Evolutionary conservation across 805 yeast species (phyloP).

Genomic region (Isabelozyma pseudorhagii): DNA sequence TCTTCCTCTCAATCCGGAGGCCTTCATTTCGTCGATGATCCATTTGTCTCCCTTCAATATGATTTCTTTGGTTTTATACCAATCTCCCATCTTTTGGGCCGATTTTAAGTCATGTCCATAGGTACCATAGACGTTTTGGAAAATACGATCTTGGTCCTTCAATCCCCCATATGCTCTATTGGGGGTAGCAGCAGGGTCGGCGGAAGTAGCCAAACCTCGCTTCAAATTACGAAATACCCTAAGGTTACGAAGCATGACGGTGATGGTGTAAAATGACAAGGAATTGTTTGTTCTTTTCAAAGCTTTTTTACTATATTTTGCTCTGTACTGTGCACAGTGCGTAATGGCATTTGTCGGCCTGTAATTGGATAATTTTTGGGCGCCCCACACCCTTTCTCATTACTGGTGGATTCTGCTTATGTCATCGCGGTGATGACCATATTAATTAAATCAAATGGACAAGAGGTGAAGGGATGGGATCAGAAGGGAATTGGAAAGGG

Average conservation of each 20-base stretch:
- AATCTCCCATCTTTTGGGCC: conserved; percentile 80
- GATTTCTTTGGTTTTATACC: conserved; percentile 89
- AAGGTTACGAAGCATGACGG: conserved; percentile 34
- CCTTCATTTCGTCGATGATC: conserved; percentile 85
- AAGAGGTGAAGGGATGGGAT: background rate
- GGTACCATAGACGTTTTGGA: conserved; percentile 75
- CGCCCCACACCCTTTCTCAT: background rate
- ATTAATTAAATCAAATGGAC: background rate
- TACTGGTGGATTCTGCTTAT: conserved; percentile 1
- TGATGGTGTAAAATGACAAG: background rate
- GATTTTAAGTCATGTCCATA: conserved; percentile 75
- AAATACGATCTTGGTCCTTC: conserved; percentile 79
- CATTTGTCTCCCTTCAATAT: conserved; percentile 80
- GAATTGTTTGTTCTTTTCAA: background rate
- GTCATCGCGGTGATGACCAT: background rate
- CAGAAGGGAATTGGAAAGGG: background rate
- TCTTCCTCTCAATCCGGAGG: conserved; percentile 83
- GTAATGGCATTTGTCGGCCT: conserved; percentile 19
- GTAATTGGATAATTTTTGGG: conserved; percentile 14
- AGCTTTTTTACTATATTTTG: background rate
- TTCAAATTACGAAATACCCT: conserved; percentile 13
- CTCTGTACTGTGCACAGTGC: background rate
- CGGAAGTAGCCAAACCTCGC: conserved; percentile 43
- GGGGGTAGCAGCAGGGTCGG: conserved; percentile 47
- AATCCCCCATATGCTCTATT: conserved; percentile 68